Conservation (phyloP, 208 protist genomes). For the Wallacemonas sp. region DNA sequence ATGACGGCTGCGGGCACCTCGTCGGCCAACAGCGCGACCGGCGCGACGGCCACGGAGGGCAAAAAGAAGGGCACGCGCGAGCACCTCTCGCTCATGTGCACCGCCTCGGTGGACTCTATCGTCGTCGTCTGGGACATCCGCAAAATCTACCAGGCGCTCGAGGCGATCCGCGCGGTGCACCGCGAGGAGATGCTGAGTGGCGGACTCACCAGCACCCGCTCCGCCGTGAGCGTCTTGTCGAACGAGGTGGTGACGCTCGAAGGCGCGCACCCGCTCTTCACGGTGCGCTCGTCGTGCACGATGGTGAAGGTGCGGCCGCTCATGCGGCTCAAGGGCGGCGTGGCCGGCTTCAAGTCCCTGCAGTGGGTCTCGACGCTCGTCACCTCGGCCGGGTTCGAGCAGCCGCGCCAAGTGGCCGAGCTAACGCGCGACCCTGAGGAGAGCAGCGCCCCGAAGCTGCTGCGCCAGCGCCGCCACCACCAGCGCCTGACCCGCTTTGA, state of each 20-base stretch:
- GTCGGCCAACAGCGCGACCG: slow-evolving; percentile 2
- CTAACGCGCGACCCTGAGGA: slow-evolving; percentile 41
- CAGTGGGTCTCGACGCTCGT: slow-evolving; percentile 81
- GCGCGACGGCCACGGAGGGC: slow-evolving; percentile 20
- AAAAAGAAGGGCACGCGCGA: slow-evolving; percentile 33
- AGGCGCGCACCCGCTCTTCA: slow-evolving; percentile 24
- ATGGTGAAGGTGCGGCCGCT: slow-evolving; percentile 81
- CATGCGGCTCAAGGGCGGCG: slow-evolving; percentile 77
- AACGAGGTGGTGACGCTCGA: slow-evolving; percentile 77
- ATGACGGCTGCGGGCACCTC: slow-evolving; percentile 20
- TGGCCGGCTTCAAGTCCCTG: slow-evolving; percentile 69
- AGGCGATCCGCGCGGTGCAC: slow-evolving; percentile 38
- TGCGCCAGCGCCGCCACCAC: slow-evolving; percentile 26
- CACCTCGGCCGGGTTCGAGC: slow-evolving; percentile 46
- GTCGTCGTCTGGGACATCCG: slow-evolving; percentile 84
- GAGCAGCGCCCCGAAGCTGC: slow-evolving; percentile 26
- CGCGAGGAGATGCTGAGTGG: neutral
- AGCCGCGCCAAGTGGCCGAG: slow-evolving; percentile 30
- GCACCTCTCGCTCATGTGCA: slow-evolving; percentile 84
- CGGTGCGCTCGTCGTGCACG: slow-evolving; percentile 68
- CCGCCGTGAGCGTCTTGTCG: slow-evolving; percentile 20
- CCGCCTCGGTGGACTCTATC: slow-evolving; percentile 79
- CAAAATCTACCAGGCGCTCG: slow-evolving; percentile 76
- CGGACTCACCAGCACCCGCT: slow-evolving; percentile 3
- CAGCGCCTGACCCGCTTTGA: slow-evolving; percentile 78